These are phyloP conservation scores for Eustoma russellianum DNA, from an alignment of 257 asterid species.

Conservation along the genomic window DNA sequence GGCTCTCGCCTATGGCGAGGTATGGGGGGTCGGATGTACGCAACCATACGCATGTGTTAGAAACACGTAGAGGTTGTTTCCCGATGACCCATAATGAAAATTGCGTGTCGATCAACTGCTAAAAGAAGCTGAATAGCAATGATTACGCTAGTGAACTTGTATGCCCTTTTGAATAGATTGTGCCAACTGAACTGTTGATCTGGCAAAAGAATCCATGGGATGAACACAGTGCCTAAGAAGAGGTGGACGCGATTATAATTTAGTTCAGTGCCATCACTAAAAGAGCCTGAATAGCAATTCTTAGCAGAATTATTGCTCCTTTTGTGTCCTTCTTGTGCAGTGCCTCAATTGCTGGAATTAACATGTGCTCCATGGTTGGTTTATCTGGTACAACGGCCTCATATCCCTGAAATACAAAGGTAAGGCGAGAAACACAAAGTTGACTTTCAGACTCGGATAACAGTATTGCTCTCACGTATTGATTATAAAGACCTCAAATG, in stretches of 20 bases:
- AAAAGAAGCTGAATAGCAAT: too few species aligned
- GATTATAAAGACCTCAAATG: too few species aligned
- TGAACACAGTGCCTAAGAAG: conserved; percentile 22
- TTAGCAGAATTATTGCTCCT: conserved; percentile 22
- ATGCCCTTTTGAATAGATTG: conserved; percentile 2
- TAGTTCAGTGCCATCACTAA: conserved; percentile 18
- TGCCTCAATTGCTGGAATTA: conserved; percentile 21
- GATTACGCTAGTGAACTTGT: not conserved
- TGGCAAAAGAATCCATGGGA: conserved; percentile 22
- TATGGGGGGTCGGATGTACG: too few species aligned
- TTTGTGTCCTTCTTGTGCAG: conserved; percentile 14
- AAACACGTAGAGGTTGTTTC: too few species aligned
- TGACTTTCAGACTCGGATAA: too few species aligned
- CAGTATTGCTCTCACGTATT: too few species aligned
- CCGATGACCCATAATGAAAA: too few species aligned
- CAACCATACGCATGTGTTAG: too few species aligned
- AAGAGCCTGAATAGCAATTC: conserved; percentile 22
- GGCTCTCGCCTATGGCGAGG: too few species aligned
- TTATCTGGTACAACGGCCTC: conserved; percentile 27
- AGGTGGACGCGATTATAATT: conserved; percentile 16
- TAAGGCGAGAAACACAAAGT: not conserved
- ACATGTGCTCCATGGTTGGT: conserved; percentile 19
- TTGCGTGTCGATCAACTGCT: too few species aligned
- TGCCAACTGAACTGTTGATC: conserved; percentile 21
- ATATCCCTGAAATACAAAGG: conserved; percentile 10